phyloP scores from a whole-genome alignment of 202 grass and related monocot genomes.

The Elaeis oleifera region DNA sequence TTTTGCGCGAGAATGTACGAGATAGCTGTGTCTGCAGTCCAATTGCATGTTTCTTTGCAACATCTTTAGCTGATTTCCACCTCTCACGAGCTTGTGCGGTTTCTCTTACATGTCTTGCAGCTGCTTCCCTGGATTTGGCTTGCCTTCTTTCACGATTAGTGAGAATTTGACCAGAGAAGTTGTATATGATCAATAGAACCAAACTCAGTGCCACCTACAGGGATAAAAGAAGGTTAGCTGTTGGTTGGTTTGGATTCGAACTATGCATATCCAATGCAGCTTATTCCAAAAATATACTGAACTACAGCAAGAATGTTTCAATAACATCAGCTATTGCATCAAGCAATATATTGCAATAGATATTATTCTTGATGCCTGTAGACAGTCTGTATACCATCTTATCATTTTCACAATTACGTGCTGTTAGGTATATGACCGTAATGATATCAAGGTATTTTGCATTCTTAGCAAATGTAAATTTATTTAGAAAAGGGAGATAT shows the following conservation, averaged over 20 bases:
- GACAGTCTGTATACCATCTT: too few relatives aligned
- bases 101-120: constrained; percentile 59
- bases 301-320: not conserved
- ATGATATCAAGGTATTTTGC: too few relatives aligned
- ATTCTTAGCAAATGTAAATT: too few relatives aligned
- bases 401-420: too few relatives aligned
- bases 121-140: constrained; percentile 83
- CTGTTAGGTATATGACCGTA: too few relatives aligned
- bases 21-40: constrained; percentile 52
- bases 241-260: too few relatives aligned
- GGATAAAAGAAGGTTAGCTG: constrained; percentile 2
- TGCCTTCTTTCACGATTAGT: constrained; percentile 68
- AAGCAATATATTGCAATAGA: too few relatives aligned
- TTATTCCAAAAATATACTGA: too few relatives aligned
- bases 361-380: too few relatives aligned
- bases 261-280: too few relatives aligned
- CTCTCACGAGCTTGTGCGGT: constrained; percentile 56
- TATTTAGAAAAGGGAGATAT: too few relatives aligned
- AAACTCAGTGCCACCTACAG: constrained; percentile 57
- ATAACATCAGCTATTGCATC: too few relatives aligned
- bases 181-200: constrained; percentile 75
- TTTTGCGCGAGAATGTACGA: constrained; percentile 76
- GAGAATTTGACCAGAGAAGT: constrained; percentile 79
- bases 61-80: constrained; percentile 87
- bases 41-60: constrained; percentile 64